Percentiles rank a stretch among this genome's conserved stretches.
phyloP scores from a whole-genome alignment of 2,329 filamentous ascomycete genomes.

The Penicillium sp. region DNA sequence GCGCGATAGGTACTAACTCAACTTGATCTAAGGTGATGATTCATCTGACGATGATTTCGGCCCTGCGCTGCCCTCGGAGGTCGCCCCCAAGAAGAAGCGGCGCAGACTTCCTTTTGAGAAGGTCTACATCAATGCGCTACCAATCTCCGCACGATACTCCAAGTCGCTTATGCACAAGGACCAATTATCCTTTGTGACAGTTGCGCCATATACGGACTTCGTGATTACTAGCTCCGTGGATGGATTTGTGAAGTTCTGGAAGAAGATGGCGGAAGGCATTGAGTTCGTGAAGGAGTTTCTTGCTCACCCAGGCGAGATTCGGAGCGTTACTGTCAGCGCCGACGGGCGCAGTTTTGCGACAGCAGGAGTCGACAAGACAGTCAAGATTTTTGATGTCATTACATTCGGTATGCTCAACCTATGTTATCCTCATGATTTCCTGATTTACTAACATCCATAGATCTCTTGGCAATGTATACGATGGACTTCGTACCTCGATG shows the following conservation, averaged over 20 bases:
- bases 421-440: not conserved
- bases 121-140: slow-evolving; percentile 87
- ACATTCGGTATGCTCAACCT: slow-evolving; percentile 62
- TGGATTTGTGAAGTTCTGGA: slow-evolving; percentile 99
- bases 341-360: slow-evolving; percentile 95
- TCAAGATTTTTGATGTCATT: slow-evolving; percentile 63
- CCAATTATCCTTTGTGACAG: slow-evolving; percentile 79
- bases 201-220: slow-evolving; percentile 91
- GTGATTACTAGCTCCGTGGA: slow-evolving; percentile 91
- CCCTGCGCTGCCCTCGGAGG: slow-evolving; percentile 78
- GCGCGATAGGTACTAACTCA: slow-evolving; percentile 12
- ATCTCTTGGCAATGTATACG: slow-evolving; percentile 78
- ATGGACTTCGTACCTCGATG: slow-evolving; percentile 72
- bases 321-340: slow-evolving; percentile 76
- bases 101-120: slow-evolving; percentile 91
- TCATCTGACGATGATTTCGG: slow-evolving; percentile 87
- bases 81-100: slow-evolving; percentile 82
- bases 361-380: slow-evolving; percentile 59
- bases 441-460: slow-evolving; percentile 38
- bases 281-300: slow-evolving; percentile 99
- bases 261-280: slow-evolving; percentile 84
- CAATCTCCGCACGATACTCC: slow-evolving; percentile 77
- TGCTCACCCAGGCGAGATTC: slow-evolving; percentile 83
- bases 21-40: slow-evolving; percentile 27
- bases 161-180: slow-evolving; percentile 99